phyloP scores from a whole-genome alignment of 2,329 filamentous ascomycete genomes.

The Verticillium tricorpus region DNA sequence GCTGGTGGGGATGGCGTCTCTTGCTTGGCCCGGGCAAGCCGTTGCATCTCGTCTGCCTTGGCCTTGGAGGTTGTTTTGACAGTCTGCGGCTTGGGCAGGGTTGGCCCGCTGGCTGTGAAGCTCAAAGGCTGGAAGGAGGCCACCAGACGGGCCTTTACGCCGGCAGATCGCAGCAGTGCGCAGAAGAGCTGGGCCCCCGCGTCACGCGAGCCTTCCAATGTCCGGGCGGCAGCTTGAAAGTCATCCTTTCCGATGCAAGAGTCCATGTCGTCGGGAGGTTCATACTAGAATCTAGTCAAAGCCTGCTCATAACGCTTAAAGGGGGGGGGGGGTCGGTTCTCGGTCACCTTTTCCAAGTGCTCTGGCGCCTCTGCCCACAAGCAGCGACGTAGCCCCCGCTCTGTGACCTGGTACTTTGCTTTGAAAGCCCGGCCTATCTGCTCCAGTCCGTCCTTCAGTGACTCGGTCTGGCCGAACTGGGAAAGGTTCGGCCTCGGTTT shows the following conservation, averaged over 20 bases:
- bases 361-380: conserved; percentile 70
- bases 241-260: conserved; percentile 64
- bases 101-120: conserved; percentile 53
- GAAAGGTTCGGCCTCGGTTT: conserved; percentile 62
- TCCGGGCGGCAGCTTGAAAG: conserved; percentile 66
- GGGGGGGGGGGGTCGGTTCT: neutral
- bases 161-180: conserved; percentile 76
- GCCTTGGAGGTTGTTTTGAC: conserved; percentile 21
- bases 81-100: conserved; percentile 36
- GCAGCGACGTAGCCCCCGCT: conserved; percentile 63
- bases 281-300: conserved; percentile 38
- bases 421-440: conserved; percentile 64
- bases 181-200: conserved; percentile 89
- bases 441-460: conserved; percentile 74
- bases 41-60: conserved; percentile 29
- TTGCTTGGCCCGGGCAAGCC: conserved; percentile 31
- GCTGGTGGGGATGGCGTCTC: conserved; percentile 20
- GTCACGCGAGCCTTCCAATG: conserved; percentile 77
- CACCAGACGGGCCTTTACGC: conserved; percentile 76
- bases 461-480: conserved; percentile 72
- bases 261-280: conserved; percentile 60
- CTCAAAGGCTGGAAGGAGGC: conserved; percentile 84
- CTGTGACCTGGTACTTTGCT: conserved; percentile 65
- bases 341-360: conserved; percentile 52
- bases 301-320: neutral